These are phyloP conservation scores for Amanita pallidorosea DNA, from an alignment of 768 basidiomycete species.

Conservation along the genomic window DNA sequence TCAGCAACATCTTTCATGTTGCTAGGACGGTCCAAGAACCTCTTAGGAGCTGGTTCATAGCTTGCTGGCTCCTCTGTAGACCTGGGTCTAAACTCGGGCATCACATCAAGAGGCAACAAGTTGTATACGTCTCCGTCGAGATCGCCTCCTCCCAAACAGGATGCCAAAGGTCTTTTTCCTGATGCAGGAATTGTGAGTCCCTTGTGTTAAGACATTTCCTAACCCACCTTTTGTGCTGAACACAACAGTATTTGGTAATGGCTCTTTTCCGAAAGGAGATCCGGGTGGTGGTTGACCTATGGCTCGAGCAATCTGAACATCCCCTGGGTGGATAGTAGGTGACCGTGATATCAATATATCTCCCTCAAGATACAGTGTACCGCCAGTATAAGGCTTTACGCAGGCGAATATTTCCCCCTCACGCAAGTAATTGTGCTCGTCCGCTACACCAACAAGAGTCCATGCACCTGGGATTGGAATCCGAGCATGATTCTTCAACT, in stretches of 20 bases:
- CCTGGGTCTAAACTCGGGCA: constrained; percentile 22
- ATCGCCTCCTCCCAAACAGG: constrained; percentile 59
- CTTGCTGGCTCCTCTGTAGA: constrained; percentile 25
- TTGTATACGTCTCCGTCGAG: constrained; percentile 58
- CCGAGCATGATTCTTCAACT: constrained; percentile 53
- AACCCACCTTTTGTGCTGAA: constrained; percentile 48
- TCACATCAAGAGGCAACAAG: constrained; percentile 29
- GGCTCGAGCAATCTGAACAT: constrained; percentile 47
- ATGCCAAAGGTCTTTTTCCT: constrained; percentile 52
- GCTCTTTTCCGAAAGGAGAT: constrained; percentile 41
- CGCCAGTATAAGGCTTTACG: constrained; percentile 29
- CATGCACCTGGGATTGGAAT: constrained; percentile 55
- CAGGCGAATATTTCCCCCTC: constrained; percentile 55
- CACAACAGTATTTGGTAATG: constrained; percentile 51
- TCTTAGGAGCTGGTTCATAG: constrained; percentile 38
- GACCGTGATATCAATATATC: constrained; percentile 48
- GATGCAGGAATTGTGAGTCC: neutral
- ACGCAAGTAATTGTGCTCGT: constrained; percentile 42
- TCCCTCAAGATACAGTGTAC: constrained; percentile 39
- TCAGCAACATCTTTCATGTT: constrained; percentile 57
- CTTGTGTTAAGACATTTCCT: neutral
- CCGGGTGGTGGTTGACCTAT: constrained; percentile 47
- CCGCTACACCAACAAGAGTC: constrained; percentile 66
- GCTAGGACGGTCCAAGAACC: constrained; percentile 32
- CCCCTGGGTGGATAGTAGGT: constrained; percentile 61